Percentiles rank a stretch among this genome's conserved stretches.
These are phyloP conservation scores for Kuraishia hungarica DNA, from an alignment of 805 yeast species.

Conservation along the genomic window DNA sequence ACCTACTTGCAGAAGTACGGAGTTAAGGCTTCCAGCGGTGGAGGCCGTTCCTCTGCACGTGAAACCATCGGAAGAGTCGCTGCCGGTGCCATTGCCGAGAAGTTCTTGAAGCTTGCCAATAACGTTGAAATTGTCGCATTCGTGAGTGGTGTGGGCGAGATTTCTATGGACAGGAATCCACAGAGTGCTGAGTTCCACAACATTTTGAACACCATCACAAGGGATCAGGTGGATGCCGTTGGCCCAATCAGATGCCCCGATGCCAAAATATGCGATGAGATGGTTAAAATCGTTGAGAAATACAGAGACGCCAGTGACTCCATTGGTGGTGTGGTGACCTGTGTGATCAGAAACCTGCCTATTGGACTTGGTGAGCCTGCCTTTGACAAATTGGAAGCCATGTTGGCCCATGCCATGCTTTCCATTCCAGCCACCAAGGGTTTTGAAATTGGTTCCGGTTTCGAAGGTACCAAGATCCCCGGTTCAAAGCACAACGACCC, in stretches of 20 bases:
- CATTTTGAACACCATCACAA: constrained; percentile 65
- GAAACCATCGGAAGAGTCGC: constrained; percentile 99
- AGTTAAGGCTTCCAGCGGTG: constrained; percentile 89
- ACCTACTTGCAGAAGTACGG: constrained; percentile 90
- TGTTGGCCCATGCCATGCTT: constrained; percentile 94
- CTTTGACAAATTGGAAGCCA: constrained; percentile 93
- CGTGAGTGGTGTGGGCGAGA: constrained; percentile 84
- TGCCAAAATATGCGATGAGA: constrained; percentile 53
- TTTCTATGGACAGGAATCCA: constrained; percentile 70
- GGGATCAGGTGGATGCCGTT: constrained; percentile 78
- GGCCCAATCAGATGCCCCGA: constrained; percentile 97
- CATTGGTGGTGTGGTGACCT: constrained; percentile 96
- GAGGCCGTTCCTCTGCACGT: constrained; percentile 95
- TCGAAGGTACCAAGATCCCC: constrained; percentile 78
- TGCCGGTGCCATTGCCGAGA: constrained; percentile 97
- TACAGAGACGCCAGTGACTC: constrained; percentile 85
- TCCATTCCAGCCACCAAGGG: constrained; percentile 98
- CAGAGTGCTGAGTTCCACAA: constrained; percentile 55
- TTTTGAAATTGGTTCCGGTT: constrained; percentile 96
- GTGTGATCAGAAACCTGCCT: constrained; percentile 92
- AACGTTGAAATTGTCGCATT: constrained; percentile 93
- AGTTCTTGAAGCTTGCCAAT: constrained; percentile 66
- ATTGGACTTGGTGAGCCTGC: constrained; percentile 97
- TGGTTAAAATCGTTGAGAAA: constrained; percentile 82
- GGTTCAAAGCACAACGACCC: constrained; percentile 95